Base-by-base conservation (phyloP, 164 flowering plant species). In the Sextonia rubra region DNA sequence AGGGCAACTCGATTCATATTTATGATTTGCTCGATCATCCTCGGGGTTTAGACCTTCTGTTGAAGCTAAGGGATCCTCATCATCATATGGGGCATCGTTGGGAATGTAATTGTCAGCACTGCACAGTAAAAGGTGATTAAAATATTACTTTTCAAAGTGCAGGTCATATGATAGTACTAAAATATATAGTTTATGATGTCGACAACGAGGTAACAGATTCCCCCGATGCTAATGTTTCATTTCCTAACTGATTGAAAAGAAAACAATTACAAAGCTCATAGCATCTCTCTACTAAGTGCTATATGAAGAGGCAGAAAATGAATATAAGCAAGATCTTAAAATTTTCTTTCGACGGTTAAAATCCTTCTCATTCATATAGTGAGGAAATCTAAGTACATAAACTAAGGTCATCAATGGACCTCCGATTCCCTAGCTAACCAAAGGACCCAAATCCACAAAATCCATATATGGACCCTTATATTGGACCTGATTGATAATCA, bases 41-140 rank as follows among this genome's bases (percentile, higher is more conserved):
- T 75, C 63, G 62, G 76, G 49, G 22, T 68, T 80, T 68, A 61
- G 69, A 25, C 32, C 83, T 32, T 76, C 80, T 64, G 74, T 82
- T 29, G 85, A 81, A 76, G 79, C 79, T 77, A 74, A 74, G 68
- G 56, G 52, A 29, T 68, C 80, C 27, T 82, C 83, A 60, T 79
- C 84, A 66, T 79, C 68, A 78, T 72, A 75, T n/a, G 74, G 70
- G 32, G 73, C 69, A 58, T 83, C 83, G 58, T 66, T 70, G 22
- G 68, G 60, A 64, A 64, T 37, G 29, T 75, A 26, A 68, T 77
- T 74, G 32, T 60, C 75, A 70, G 73, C 70, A 71, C 85, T 82
- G 78, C 69, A 81, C 7, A 79, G 63, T 67, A 65, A 68, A 69
- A 14, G 12, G 32, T 48, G 12, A 15, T 11, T 48, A 15, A 48